These are phyloP conservation scores for Teunomyces funiuensis DNA, from an alignment of 805 yeast genomes.

Conservation along the genomic window DNA sequence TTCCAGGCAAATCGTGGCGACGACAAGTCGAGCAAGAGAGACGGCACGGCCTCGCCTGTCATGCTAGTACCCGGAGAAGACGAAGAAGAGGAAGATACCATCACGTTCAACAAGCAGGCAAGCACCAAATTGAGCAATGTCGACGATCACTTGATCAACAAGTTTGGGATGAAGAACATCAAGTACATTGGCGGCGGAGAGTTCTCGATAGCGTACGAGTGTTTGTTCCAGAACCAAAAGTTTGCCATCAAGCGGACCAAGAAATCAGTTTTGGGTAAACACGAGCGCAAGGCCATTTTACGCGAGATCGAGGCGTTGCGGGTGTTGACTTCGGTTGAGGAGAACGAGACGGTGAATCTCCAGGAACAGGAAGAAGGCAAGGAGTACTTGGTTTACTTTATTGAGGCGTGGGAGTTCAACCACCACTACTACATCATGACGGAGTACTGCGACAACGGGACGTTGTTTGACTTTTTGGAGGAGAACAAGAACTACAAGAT, in stretches of 20 bases:
- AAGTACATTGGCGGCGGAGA: slow-evolving; percentile 79
- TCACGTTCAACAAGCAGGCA: neutral
- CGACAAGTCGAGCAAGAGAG: neutral
- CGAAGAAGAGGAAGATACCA: neutral
- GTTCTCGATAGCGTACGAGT: slow-evolving; percentile 85
- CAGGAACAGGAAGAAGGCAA: slow-evolving; percentile 58
- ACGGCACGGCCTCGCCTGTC: neutral
- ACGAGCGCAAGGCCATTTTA: slow-evolving; percentile 58
- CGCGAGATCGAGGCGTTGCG: slow-evolving; percentile 77
- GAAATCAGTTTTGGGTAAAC: slow-evolving; percentile 50
- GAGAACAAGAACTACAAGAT: slow-evolving; percentile 73
- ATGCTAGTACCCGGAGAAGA: neutral
- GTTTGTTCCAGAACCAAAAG: slow-evolving; percentile 61
- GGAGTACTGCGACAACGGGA: slow-evolving; percentile 93
- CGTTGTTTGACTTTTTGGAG: slow-evolving; percentile 73
- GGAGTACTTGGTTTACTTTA: slow-evolving; percentile 73
- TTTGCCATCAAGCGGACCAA: slow-evolving; percentile 90
- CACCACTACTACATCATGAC: slow-evolving; percentile 86
- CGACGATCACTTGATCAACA: slow-evolving; percentile 47
- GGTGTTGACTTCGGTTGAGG: slow-evolving; percentile 39
- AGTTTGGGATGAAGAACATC: slow-evolving; percentile 59
- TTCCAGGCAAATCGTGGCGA: neutral
- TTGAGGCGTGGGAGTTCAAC: slow-evolving; percentile 83
- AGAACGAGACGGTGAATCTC: slow-evolving; percentile 30
- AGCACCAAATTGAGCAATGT: slow-evolving; percentile 10